A percentile compares a stretch with the other conserved stretches of the same genome.
Conservation (phyloP, 345 rosid genomes). For the Eucalyptus globulus region DNA sequence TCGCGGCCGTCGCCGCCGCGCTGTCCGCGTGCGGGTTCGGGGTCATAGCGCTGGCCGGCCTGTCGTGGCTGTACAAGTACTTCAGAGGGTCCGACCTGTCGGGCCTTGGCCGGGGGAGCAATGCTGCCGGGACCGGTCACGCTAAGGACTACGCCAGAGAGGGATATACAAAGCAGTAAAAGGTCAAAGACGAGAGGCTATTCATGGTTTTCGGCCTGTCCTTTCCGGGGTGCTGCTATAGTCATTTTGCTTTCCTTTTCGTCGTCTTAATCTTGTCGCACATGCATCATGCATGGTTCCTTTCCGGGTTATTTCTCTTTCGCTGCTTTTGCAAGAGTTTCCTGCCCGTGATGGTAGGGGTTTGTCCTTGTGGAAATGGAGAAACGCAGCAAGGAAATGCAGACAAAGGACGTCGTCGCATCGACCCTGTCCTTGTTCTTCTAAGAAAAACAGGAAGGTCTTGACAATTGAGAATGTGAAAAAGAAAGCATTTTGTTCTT, state of each 20-base stretch:
- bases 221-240: neutral
- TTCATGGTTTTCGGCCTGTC: neutral
- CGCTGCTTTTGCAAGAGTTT: neutral
- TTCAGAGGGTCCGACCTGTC: slow-evolving; percentile 56
- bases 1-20: slow-evolving; percentile 20
- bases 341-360: neutral
- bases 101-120: slow-evolving; percentile 55
- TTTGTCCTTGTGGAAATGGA: neutral
- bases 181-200: neutral
- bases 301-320: neutral
- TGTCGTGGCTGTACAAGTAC: slow-evolving; percentile 63
- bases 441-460: neutral
- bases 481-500: neutral
- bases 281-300: neutral
- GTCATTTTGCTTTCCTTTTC: neutral
- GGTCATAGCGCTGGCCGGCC: slow-evolving; percentile 20
- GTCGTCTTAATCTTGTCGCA: neutral
- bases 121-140: slow-evolving; percentile 73
- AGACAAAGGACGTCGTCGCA: neutral
- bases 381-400: neutral
- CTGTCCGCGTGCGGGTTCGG: slow-evolving; percentile 41
- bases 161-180: slow-evolving; percentile 46
- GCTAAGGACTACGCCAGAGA: slow-evolving; percentile 78
- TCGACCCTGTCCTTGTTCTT: neutral
- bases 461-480: neutral